Evolutionary conservation across 257 asterid genomes (phyloP).

Genomic region (Plantago elongata): DNA sequence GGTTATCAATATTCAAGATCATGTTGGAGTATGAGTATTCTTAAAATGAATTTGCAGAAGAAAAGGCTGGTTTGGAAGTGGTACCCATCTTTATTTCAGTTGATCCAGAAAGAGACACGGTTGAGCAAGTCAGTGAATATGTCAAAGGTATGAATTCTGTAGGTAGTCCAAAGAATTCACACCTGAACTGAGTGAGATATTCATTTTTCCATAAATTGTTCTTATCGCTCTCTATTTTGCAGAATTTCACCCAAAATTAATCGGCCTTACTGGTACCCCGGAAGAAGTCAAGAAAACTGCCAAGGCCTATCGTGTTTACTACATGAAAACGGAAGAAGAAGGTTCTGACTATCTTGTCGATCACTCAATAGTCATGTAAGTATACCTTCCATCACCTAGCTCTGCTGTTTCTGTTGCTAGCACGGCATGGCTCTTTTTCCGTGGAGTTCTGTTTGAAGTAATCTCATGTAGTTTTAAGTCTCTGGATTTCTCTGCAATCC

Average conservation of each 20-base stretch:
- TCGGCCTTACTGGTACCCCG: constrained; percentile 76
- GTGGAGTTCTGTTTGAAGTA: constrained; percentile 5
- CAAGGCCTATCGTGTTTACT: constrained; percentile 91
- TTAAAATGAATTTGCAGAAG: constrained; percentile 40
- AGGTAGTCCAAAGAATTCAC: constrained; percentile 8
- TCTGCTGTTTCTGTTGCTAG: neutral
- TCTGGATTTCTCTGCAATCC: neutral
- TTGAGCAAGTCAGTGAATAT: constrained; percentile 84
- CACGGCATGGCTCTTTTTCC: constrained; percentile 7
- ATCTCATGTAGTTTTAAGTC: neutral
- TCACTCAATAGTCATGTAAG: constrained; percentile 95
- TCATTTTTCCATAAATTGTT: constrained; percentile 4
- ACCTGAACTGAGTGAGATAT: neutral
- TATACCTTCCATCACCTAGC: constrained; percentile 13
- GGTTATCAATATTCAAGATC: neutral
- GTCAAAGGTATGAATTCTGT: constrained; percentile 54
- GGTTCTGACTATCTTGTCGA: constrained; percentile 94
- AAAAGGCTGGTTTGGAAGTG: constrained; percentile 65
- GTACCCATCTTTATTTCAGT: constrained; percentile 92
- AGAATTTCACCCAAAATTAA: constrained; percentile 88
- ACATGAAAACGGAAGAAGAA: constrained; percentile 94
- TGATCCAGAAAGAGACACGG: constrained; percentile 91
- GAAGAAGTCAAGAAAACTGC: constrained; percentile 82
- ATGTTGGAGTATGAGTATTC: constrained; percentile 8
- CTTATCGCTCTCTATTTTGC: constrained; percentile 17